Evolutionary conservation across 176 grass and related monocot genomes (phyloP).

Genomic region (Oryza australiensis): DNA sequence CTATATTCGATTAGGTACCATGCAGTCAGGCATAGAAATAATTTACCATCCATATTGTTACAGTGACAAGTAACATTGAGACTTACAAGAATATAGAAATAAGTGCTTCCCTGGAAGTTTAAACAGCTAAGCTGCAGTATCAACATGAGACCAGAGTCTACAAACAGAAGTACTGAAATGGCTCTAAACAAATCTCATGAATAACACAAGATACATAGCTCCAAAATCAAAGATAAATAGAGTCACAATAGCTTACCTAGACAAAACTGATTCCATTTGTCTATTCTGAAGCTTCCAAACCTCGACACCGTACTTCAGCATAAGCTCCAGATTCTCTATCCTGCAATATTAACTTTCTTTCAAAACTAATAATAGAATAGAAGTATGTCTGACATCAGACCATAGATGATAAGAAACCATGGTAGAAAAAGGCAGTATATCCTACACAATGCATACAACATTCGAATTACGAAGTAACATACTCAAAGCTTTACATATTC

Average conservation of each 20-base stretch:
- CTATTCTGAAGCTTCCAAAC: slow-evolving; percentile 92
- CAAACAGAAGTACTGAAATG: not conserved
- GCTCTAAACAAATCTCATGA: slow-evolving; percentile 19
- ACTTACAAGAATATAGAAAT: not conserved
- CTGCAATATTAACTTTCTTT: slow-evolving; percentile 50
- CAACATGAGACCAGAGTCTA: not conserved
- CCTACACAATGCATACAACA: not conserved
- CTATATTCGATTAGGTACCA: slow-evolving; percentile 11
- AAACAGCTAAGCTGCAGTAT: not conserved
- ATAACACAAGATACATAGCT: not conserved
- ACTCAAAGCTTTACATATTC: slow-evolving; percentile 11
- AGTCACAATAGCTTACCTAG: slow-evolving; percentile 56
- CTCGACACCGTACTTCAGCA: slow-evolving; percentile 82
- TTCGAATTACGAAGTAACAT: not conserved
- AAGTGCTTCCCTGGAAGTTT: not conserved
- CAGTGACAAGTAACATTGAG: not conserved
- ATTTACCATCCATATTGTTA: not conserved
- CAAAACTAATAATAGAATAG: slow-evolving; percentile 14
- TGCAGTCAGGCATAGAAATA: not conserved
- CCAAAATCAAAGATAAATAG: not conserved
- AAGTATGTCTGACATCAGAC: not conserved
- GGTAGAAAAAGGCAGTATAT: not conserved
- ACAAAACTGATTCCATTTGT: slow-evolving; percentile 86
- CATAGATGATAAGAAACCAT: slow-evolving; percentile 21
- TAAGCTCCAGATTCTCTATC: slow-evolving; percentile 97